phyloP scores from a whole-genome alignment of 2,329 filamentous ascomycete species.

The Sporothrix luriei region DNA sequence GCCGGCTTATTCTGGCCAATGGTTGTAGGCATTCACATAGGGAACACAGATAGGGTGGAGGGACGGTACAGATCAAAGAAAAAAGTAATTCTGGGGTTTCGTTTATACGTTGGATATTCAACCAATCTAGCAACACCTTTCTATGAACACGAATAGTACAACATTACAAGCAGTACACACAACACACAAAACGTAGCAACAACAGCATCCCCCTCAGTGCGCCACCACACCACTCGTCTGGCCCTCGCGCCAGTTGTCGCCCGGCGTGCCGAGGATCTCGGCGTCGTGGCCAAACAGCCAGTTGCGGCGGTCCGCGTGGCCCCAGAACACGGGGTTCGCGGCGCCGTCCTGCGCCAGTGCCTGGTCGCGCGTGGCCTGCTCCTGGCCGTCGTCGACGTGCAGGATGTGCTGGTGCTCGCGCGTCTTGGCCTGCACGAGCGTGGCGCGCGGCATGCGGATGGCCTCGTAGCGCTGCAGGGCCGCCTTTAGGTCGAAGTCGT shows the following conservation, averaged over 20 bases:
- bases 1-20: too few species aligned
- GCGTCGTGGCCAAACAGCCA: slow-evolving; percentile 42
- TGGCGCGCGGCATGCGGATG: slow-evolving; percentile 36
- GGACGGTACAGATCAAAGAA: too few species aligned
- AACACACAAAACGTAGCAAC: not conserved
- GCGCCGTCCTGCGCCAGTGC: slow-evolving; percentile 31
- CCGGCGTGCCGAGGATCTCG: slow-evolving; percentile 33
- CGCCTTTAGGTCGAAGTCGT: slow-evolving; percentile 6
- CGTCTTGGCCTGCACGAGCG: slow-evolving; percentile 36
- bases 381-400: slow-evolving; percentile 37
- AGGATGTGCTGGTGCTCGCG: slow-evolving; percentile 38
- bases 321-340: slow-evolving; percentile 39
- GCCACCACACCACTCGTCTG: slow-evolving; percentile 4
- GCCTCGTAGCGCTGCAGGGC: slow-evolving; percentile 33
- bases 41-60: too few species aligned
- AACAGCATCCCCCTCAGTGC: not conserved
- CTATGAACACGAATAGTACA: not conserved
- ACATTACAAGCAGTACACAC: too few species aligned
- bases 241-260: slow-evolving; percentile 32
- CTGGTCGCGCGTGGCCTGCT: slow-evolving; percentile 36
- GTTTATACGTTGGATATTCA: too few species aligned
- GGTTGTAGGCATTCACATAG: too few species aligned
- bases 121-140: not conserved
- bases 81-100: too few species aligned
- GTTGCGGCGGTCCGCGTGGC: slow-evolving; percentile 42